A percentile compares a stretch with the other conserved stretches of the same genome.
These are phyloP conservation scores for Agrocybe pediades DNA, from an alignment of 768 basidiomycete genomes.

Conservation along the genomic window DNA sequence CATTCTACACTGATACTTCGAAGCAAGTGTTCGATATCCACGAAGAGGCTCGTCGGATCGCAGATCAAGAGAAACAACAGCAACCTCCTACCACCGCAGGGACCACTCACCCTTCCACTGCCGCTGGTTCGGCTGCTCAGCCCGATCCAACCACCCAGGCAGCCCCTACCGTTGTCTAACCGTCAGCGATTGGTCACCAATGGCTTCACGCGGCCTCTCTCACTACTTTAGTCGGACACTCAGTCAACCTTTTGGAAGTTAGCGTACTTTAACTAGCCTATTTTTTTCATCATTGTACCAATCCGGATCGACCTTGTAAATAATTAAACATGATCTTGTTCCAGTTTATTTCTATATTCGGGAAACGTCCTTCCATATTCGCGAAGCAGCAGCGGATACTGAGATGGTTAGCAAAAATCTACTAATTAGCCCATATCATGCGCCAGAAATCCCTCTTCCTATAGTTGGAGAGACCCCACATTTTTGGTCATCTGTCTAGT, in stretches of 20 bases:
- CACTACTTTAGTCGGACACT: neutral
- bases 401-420: neutral
- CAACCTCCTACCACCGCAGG: constrained; percentile 16
- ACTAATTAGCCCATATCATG: too few relatives aligned
- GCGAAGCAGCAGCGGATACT: neutral
- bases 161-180: constrained; percentile 18
- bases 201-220: neutral
- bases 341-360: too few relatives aligned
- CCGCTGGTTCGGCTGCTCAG: constrained; percentile 1
- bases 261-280: neutral
- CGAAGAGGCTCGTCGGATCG: constrained; percentile 87
- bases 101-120: constrained; percentile 12
- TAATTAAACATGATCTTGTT: too few relatives aligned
- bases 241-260: neutral
- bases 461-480: too few relatives aligned
- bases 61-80: constrained; percentile 55
- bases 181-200: neutral
- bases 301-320: too few relatives aligned
- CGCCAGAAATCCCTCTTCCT: too few relatives aligned
- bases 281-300: too few relatives aligned
- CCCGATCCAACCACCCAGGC: constrained; percentile 16
- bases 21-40: constrained; percentile 93
- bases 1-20: constrained; percentile 85
- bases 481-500: neutral
- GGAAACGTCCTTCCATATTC: neutral